phyloP scores from a whole-genome alignment of 2,329 filamentous ascomycete genomes.

The Colletotrichum sp. region DNA sequence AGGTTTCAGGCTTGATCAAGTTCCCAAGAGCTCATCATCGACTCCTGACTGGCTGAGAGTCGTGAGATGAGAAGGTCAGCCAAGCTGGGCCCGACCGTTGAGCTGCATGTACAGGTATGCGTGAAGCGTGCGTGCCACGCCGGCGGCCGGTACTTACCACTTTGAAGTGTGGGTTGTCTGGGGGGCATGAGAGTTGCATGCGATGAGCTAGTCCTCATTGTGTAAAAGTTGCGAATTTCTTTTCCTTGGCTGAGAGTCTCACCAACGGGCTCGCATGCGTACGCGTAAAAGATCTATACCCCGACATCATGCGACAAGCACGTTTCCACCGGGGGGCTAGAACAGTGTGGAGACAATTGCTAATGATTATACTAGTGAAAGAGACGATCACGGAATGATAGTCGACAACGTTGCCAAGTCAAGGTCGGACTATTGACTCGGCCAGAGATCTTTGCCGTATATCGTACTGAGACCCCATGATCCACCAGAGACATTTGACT shows the following conservation, averaged over 20 bases:
- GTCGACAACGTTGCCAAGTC: not conserved
- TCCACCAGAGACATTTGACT: not conserved
- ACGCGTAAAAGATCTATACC: not conserved
- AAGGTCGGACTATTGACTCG: not conserved
- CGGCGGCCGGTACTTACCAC: not conserved
- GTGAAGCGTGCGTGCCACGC: not conserved
- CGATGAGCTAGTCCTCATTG: not conserved
- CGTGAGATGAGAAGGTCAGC: not conserved
- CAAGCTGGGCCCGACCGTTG: not conserved
- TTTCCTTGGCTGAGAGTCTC: not conserved
- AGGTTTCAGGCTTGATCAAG: not conserved
- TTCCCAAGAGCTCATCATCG: not conserved
- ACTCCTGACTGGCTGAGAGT: not conserved
- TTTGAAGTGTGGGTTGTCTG: not conserved
- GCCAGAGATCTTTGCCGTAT: not conserved
- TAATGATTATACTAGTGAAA: not conserved
- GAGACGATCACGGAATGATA: not conserved
- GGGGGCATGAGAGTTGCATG: not conserved
- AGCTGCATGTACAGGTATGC: not conserved
- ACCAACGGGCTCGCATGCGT: not conserved
- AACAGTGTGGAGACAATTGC: not conserved
- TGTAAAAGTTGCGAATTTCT: conserved; percentile 1
- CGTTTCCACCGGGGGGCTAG: not conserved
- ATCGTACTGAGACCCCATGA: not conserved
- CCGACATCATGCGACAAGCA: not conserved